Base-by-base conservation (phyloP, 2,329 filamentous ascomycete genomes). In the Ophioceras dolichostomum region DNA sequence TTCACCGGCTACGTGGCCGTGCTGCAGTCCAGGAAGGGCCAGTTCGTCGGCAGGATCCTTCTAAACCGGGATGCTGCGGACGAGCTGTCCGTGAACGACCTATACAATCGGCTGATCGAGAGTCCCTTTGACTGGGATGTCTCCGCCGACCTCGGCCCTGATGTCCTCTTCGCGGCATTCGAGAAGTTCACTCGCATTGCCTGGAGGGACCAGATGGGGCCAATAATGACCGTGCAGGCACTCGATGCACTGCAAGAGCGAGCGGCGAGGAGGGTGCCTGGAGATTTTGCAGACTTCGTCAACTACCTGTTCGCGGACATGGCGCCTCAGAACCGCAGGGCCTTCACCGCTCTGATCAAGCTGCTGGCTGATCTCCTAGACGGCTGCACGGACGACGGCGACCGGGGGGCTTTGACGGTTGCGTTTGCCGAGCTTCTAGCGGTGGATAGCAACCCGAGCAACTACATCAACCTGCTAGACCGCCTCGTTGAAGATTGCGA, bases 161-260 rank as follows among this genome's bases (percentile, higher is more conserved):
- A 95, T 50, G 78, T 89, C 16, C 70, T 96, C 5, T 94, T 95
- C 52, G 82, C 83, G 19, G 83, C 88, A 0, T 96, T 95, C 54
- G 88, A 95, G 55, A 95, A 93, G 43, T 96, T 95, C 48, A 64
- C 95, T 42, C 78, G 77, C 41, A 79, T 87, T 44, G 87, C 84
- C 10, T 96, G 89, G 89, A 78, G 73, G 41, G 83, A 89, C 45
- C 80, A 85, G 48, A 87, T 95, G 68, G 89, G 89, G 0, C 76
- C 84, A 3, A 75, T 96, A 39, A 76, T 96, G 55, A 76, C 83
- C 2, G 68, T 75, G 37, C 68, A 80, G 33, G 71, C 76, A 5
- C 66, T 95, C 27, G 73, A 81, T 39, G 75, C 76, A 2, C 67
- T 96, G n/a, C 87, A 93, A 47, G 68, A 72, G 41, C 68, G 73